These are phyloP conservation scores for Thalassiosira oceanica DNA, from an alignment of 352 stramenopile species.

Conservation along the genomic window DNA sequence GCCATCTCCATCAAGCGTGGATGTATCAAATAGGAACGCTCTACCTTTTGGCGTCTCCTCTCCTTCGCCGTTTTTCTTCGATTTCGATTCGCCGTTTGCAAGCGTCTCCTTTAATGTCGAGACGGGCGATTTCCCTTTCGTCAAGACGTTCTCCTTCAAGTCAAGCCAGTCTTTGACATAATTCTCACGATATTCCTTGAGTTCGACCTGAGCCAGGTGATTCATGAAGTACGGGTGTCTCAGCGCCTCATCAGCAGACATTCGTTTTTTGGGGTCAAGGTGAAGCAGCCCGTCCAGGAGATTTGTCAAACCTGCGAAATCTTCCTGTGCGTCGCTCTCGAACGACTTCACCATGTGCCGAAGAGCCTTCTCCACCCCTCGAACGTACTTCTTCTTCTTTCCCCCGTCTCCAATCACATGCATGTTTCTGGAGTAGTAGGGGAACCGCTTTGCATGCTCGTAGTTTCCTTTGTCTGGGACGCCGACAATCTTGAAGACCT, in stretches of 20 bases:
- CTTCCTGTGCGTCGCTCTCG: slow-evolving; percentile 7
- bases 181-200: slow-evolving; percentile 53
- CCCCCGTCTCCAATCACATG: slow-evolving; percentile 47
- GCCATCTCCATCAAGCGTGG: slow-evolving; percentile 13
- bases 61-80: not conserved
- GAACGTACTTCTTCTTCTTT: slow-evolving; percentile 74
- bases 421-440: slow-evolving; percentile 70
- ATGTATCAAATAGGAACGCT: slow-evolving; percentile 33
- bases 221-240: slow-evolving; percentile 69
- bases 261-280: slow-evolving; percentile 72
- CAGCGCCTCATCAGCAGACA: slow-evolving; percentile 63
- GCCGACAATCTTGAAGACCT: slow-evolving; percentile 79
- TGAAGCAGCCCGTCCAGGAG: slow-evolving; percentile 75
- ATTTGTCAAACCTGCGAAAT: slow-evolving; percentile 59
- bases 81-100: not conserved
- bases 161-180: slow-evolving; percentile 77
- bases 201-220: slow-evolving; percentile 48
- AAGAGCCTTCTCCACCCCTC: slow-evolving; percentile 71
- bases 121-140: slow-evolving; percentile 37
- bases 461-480: slow-evolving; percentile 66
- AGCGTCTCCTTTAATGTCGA: slow-evolving; percentile 5
- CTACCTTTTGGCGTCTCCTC: slow-evolving; percentile 51
- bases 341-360: slow-evolving; percentile 58
- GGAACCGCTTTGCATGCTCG: slow-evolving; percentile 62
- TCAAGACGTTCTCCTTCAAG: slow-evolving; percentile 64